phyloP scores from a whole-genome alignment of 2,329 filamentous ascomycete genomes.

The Fusarium sp. region DNA sequence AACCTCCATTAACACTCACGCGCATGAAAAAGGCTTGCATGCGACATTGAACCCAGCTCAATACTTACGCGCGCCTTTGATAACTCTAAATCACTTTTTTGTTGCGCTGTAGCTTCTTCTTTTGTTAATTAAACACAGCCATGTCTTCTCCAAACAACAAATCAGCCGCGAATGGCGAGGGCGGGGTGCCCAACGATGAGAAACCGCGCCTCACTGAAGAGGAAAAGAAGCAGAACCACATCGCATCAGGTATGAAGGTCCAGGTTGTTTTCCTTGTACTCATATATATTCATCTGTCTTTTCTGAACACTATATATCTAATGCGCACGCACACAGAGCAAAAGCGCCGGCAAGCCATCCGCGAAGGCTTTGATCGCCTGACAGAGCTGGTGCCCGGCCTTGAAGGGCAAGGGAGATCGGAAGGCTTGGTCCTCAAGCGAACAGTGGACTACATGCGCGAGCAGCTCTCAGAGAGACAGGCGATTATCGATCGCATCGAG shows the following conservation, averaged over 20 bases:
- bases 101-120: not conserved
- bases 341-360: slow-evolving; percentile 71
- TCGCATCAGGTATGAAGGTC: slow-evolving; percentile 59
- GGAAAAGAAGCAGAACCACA: slow-evolving; percentile 68
- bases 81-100: not conserved
- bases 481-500: slow-evolving; percentile 69
- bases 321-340: slow-evolving; percentile 50
- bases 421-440: slow-evolving; percentile 82
- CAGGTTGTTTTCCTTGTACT: not conserved
- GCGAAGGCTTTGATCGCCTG: slow-evolving; percentile 85
- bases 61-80: not conserved
- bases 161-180: slow-evolving; percentile 40
- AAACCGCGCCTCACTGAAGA: slow-evolving; percentile 65
- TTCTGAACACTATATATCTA: not conserved
- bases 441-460: slow-evolving; percentile 75
- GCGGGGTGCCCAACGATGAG: slow-evolving; percentile 51
- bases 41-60: not conserved
- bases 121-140: not conserved
- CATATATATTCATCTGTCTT: not conserved
- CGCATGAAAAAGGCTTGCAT: slow-evolving; percentile 19
- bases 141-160: slow-evolving; percentile 49
- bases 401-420: slow-evolving; percentile 84
- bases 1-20: slow-evolving; percentile 30
- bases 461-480: slow-evolving; percentile 68
- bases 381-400: slow-evolving; percentile 84